Conservation (phyloP, 73 alveolate genomes). For the Blepharisma japonicum region DNA sequence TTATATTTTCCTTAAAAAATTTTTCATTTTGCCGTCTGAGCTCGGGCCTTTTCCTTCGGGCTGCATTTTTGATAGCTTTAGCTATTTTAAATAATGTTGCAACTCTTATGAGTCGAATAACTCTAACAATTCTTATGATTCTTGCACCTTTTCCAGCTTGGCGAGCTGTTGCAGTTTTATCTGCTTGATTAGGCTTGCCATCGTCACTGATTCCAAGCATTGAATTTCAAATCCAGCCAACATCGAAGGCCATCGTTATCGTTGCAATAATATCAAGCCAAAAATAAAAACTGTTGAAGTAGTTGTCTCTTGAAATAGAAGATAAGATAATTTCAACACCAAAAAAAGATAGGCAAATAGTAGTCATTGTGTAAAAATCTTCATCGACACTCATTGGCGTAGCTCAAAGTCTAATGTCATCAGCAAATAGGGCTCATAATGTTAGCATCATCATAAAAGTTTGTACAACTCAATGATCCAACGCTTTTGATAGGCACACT, state of each 20-base stretch:
- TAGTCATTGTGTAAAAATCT: conserved; percentile 37
- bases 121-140: background rate
- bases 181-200: conserved; percentile 32
- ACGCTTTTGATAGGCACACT: too few relatives aligned
- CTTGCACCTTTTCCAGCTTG: conserved; percentile 12
- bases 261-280: conserved; percentile 63
- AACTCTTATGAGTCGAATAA: background rate
- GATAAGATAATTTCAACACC: conserved; percentile 40
- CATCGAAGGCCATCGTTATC: conserved; percentile 45
- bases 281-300: conserved; percentile 40
- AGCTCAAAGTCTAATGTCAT: conserved; percentile 50
- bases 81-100: too few relatives aligned
- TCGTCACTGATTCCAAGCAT: conserved; percentile 21
- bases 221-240: conserved; percentile 44
- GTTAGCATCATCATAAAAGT: conserved; percentile 57
- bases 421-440: conserved; percentile 66
- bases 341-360: conserved; percentile 36
- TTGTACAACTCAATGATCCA: conserved; percentile 24
- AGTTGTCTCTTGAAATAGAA: conserved; percentile 41
- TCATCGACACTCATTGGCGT: conserved; percentile 39
- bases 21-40: too few relatives aligned
- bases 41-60: too few relatives aligned
- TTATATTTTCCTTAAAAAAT: too few relatives aligned
- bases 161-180: background rate
- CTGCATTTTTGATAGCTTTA: too few relatives aligned